phyloP scores from a whole-genome alignment of 805 yeast species.

The Wickerhamiella alocasiicola region DNA sequence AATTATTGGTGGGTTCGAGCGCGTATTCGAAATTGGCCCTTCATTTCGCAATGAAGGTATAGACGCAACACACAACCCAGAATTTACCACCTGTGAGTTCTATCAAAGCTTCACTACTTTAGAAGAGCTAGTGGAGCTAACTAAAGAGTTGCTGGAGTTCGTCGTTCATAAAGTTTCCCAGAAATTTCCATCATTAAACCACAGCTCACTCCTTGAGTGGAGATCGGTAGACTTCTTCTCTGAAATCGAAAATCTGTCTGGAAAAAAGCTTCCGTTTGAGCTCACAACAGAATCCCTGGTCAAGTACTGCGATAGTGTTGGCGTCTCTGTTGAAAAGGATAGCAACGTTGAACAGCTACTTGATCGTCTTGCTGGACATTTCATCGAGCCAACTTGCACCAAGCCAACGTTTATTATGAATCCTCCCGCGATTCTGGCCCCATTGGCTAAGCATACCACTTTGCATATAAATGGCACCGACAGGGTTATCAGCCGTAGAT shows the following conservation, averaged over 20 bases:
- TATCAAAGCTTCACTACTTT: slow-evolving; percentile 62
- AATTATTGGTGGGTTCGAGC: slow-evolving; percentile 74
- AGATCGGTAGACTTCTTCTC: slow-evolving; percentile 51
- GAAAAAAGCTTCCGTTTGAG: slow-evolving; percentile 35
- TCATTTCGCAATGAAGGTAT: slow-evolving; percentile 87
- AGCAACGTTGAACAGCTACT: slow-evolving; percentile 43
- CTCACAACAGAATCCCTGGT: slow-evolving; percentile 32
- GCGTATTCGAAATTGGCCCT: slow-evolving; percentile 73
- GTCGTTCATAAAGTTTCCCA: slow-evolving; percentile 25
- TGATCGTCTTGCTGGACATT: slow-evolving; percentile 48
- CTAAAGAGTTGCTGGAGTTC: slow-evolving; percentile 43
- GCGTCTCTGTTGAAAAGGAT: slow-evolving; percentile 16
- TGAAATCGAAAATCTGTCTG: slow-evolving; percentile 44
- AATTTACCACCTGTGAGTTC: slow-evolving; percentile 81
- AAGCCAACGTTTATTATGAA: slow-evolving; percentile 64
- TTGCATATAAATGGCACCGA: slow-evolving; percentile 20
- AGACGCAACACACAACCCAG: slow-evolving; percentile 89
- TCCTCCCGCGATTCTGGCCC: slow-evolving; percentile 78
- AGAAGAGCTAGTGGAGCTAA: slow-evolving; percentile 49
- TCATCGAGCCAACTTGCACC: slow-evolving; percentile 51
- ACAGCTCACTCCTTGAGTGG: slow-evolving; percentile 22
- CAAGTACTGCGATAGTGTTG: slow-evolving; percentile 15
- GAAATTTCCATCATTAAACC: slow-evolving; percentile 16
- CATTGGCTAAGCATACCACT: slow-evolving; percentile 60
- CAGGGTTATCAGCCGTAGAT: slow-evolving; percentile 45